These are phyloP conservation scores for Herpetomonas samuelpessoai DNA, from an alignment of 208 protist species.

Conservation along the genomic window DNA sequence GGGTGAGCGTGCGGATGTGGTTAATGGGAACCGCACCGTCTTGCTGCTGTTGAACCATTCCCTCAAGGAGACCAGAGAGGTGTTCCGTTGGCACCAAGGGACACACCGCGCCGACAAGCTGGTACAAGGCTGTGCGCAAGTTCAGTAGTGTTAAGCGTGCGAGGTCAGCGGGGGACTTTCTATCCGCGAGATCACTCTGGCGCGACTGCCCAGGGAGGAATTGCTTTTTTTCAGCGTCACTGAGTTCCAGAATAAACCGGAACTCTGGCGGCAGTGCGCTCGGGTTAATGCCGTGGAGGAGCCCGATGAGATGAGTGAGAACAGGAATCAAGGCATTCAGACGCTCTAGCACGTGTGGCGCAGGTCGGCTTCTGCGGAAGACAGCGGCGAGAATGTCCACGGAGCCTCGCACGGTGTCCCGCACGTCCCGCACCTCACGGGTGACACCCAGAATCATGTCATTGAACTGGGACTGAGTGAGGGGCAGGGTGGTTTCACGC, in stretches of 20 bases:
- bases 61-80: conserved; percentile 39
- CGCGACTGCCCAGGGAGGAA: conserved; percentile 47
- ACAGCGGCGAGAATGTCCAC: conserved; percentile 55
- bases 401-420: conserved; percentile 35
- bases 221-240: conserved; percentile 25
- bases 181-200: conserved; percentile 18
- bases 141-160: conserved; percentile 38
- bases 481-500: conserved; percentile 14
- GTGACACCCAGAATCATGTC: conserved; percentile 30
- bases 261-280: conserved; percentile 41
- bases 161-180: conserved; percentile 9
- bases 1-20: conserved; percentile 38
- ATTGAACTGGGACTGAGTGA: conserved; percentile 55
- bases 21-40: conserved; percentile 26
- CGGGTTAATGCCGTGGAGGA: conserved; percentile 47
- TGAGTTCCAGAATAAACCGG: conserved; percentile 37
- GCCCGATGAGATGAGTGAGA: conserved; percentile 37
- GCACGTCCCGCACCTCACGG: conserved; percentile 17
- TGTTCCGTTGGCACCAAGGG: conserved; percentile 40
- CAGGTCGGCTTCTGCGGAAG: conserved; percentile 53
- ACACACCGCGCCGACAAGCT: conserved; percentile 55
- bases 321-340: conserved; percentile 28
- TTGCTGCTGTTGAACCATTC: conserved; percentile 11
- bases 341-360: conserved; percentile 52
- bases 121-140: conserved; percentile 63